Evolutionary conservation across 2,329 filamentous ascomycete species (phyloP).

Genomic region (Chaetomium olivaceum): DNA sequence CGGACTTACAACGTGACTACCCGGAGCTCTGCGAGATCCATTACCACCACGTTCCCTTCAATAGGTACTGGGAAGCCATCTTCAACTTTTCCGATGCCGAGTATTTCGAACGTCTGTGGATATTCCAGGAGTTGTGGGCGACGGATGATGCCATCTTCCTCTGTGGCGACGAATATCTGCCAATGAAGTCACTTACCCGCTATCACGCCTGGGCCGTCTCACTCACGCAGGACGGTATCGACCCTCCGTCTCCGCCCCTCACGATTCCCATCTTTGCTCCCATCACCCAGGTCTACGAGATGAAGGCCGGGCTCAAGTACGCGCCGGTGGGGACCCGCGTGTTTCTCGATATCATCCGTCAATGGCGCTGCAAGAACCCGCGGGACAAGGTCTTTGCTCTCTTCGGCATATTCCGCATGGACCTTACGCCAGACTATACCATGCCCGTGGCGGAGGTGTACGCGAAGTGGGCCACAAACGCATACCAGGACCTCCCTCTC

Average conservation of each 20-base stretch:
- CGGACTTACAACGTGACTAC: not conserved
- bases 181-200: not conserved
- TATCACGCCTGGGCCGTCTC: not conserved
- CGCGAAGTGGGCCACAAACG: not conserved
- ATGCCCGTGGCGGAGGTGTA: not conserved
- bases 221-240: not conserved
- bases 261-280: not conserved
- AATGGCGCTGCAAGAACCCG: not conserved
- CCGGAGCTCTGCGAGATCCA: not conserved
- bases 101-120: not conserved
- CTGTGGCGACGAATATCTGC: not conserved
- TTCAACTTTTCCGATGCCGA: not conserved
- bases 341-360: not conserved
- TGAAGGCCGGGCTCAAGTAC: not conserved
- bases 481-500: not conserved
- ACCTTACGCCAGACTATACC: not conserved
- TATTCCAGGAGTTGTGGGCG: not conserved
- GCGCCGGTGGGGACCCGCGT: not conserved
- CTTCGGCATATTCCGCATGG: not conserved
- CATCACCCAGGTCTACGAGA: not conserved
- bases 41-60: not conserved
- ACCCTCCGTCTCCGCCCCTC: not conserved
- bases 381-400: not conserved
- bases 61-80: not conserved
- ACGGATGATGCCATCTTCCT: not conserved